These are phyloP conservation scores for Echium plantagineum DNA, from an alignment of 257 asterid species.

Conservation along the genomic window DNA sequence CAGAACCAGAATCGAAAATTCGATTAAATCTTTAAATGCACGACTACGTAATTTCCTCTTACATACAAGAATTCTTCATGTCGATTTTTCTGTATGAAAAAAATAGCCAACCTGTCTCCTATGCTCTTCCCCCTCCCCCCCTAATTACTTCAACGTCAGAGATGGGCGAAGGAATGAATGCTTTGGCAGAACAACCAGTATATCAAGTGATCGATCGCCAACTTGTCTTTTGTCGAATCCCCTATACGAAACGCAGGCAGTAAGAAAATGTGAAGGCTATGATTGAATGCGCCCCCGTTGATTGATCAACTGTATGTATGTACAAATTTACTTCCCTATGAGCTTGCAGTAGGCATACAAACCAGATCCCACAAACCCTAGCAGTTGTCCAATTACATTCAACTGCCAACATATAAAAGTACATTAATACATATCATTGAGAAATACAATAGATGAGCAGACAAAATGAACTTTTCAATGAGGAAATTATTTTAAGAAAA, in stretches of 20 bases:
- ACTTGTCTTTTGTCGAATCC: neutral
- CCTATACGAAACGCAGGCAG: neutral
- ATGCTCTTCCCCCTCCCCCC: neutral
- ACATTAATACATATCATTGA: neutral
- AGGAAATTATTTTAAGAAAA: neutral
- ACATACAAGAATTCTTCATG: neutral
- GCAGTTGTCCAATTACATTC: slow-evolving; percentile 65
- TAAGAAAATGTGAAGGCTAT: slow-evolving; percentile 7
- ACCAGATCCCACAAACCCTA: slow-evolving; percentile 75
- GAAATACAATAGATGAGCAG: neutral
- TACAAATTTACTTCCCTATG: slow-evolving; percentile 38
- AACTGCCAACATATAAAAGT: slow-evolving; percentile 33
- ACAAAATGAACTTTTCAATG: neutral
- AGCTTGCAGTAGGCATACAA: slow-evolving; percentile 67
- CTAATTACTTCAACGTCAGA: neutral
- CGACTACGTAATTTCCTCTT: no score
- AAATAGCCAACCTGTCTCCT: neutral
- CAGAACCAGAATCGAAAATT: neutral
- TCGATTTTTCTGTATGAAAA: no score
- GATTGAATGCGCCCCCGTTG: neutral
- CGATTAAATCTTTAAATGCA: neutral
- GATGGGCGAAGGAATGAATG: no score
- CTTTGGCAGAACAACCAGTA: neutral
- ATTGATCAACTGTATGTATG: slow-evolving; percentile 1
- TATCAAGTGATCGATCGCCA: neutral